Base-by-base conservation (phyloP, 2,329 filamentous ascomycete species). In the Fonsecaea erecta region DNA sequence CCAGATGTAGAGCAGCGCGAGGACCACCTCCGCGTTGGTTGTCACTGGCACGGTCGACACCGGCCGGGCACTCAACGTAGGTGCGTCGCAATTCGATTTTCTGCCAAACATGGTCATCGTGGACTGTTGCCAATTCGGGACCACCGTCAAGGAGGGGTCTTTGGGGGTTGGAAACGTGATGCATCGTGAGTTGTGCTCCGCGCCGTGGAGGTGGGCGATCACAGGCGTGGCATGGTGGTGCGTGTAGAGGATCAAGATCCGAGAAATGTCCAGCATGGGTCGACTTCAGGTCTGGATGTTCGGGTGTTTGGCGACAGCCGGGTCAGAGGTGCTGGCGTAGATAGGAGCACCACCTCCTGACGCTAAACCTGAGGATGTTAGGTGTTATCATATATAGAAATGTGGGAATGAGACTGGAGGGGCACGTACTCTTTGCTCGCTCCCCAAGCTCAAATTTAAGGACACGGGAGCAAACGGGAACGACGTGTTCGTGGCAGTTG, bases 71-170 rank as follows among this genome's bases (percentile, higher is more conserved):
- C 18, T 12, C 24, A 28, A 1, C 28, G 2, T 24, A 2, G 43
- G 43, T 3, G 43, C 43, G 11, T 48, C 43, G 43, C 11, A 34
- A 18, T 35, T 18, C 8, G 43, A 40, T n/a, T 14, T 11, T 35
- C 58, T 21, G 11, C 43, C 46, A 18, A 52, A 37, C 26, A 52
- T 46, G n/a, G 32, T 7, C 8, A 14, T 11, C 5, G 24, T 32
- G 18, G 18, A n/a, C 14, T 21, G 16, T 32, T 60, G 58, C 43
- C 43, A 60, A n/a, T 60, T 26, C 30, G 40, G 26, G 40, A 60
- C 6, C 9, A n/a, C 11, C 12, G 58, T 60, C 58, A 52, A 16
- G 28, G 58, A 60, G 14, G 51, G 58, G 34, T 60, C 58, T 26
- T 40, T 40, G 1, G 58, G 58, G 30, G 58, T 60, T 16, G 58